Evolutionary conservation across 1,284 basidiomycete species (phyloP), one percentile per base, ranked within the genome.

Genomic region (Calocybe gambosa): DNA sequence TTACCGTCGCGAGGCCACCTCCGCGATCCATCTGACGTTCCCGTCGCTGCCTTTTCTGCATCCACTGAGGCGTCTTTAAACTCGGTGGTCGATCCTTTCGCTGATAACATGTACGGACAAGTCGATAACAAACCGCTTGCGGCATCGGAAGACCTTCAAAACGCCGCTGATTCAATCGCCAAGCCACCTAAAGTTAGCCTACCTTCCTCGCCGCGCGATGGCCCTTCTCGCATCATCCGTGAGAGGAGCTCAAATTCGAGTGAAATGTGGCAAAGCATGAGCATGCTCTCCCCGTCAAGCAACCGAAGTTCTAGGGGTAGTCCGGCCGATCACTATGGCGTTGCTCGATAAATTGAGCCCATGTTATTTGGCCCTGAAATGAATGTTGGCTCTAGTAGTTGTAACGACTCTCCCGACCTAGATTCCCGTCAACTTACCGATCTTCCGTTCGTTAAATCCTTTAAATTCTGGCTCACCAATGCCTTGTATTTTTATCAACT

Each of bases 11-110:
- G 55, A n/a, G 50, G 58, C 13, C 61, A 63, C 43, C 43, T 57
- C 15, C 56, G 60, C 28, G 56, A 51, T 16, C 62, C 64, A 9
- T 59, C 63, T n/a, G 63, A 66, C 33, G 57, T 66, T 16, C 61
- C 64, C 23, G 47, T 51, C 12, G 63, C 55, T 28, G 57, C 50
- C 5, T 45, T 55, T 15, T 64, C 62, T 1, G 57, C 58, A 46
- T 43, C 57, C 8, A 49, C 43, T 43, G 45, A 41, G 3, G 51
- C 61, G 13, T 61, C 62, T 5, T 50, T 54, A 7, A 59, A 54
- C 34, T 62, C 60, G 2, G 47, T 55, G 28, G 54, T 57, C 28
- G 56, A 58, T 50, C 60, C 57, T 7, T 62, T 59, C 38, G 52
- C 51, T 18, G 55, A 55, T 28, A 46, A 48, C 19, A 42, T 37